A percentile compares a stretch with the other conserved stretches of the same genome.
phyloP scores from a whole-genome alignment of 2,329 filamentous ascomycete genomes.

The Diplodia corticola region DNA sequence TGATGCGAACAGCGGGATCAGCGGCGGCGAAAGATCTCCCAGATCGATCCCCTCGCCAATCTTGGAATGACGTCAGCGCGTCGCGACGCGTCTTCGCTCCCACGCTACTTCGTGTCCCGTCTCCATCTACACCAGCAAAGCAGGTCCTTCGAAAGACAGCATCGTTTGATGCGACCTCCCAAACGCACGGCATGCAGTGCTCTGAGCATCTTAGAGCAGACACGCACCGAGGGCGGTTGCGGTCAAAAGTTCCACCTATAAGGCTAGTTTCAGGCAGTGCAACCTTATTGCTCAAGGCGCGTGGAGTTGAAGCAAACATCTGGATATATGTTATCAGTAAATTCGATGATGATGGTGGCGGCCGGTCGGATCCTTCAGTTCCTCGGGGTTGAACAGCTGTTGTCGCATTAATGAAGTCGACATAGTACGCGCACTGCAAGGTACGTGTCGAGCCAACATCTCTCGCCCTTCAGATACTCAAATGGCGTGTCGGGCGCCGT shows the following conservation, averaged over 20 bases:
- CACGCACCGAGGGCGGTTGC: background rate
- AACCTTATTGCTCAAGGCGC: too few species aligned
- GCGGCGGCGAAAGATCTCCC: constrained; percentile 8
- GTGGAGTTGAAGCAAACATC: too few species aligned
- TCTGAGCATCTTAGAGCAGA: background rate
- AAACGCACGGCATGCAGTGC: background rate
- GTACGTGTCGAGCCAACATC: background rate
- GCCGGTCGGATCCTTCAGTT: too few species aligned
- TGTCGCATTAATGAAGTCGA: too few species aligned
- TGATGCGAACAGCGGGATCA: constrained; percentile 14
- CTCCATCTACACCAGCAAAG: background rate
- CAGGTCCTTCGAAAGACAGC: background rate
- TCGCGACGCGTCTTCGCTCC: constrained; percentile 2
- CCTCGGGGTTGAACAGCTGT: too few species aligned
- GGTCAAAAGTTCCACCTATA: too few species aligned
- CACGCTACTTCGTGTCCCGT: too few species aligned
- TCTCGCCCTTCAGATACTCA: background rate
- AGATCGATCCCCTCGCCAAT: constrained; percentile 14
- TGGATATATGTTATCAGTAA: too few species aligned
- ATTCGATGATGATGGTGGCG: too few species aligned
- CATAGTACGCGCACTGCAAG: background rate
- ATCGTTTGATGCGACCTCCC: background rate
- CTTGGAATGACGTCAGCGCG: constrained; percentile 18
- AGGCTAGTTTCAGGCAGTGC: too few species aligned
- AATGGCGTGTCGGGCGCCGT: background rate